These are phyloP conservation scores for Curvularia sp. DNA, from an alignment of 2,329 filamentous ascomycete species.

Conservation along the genomic window DNA sequence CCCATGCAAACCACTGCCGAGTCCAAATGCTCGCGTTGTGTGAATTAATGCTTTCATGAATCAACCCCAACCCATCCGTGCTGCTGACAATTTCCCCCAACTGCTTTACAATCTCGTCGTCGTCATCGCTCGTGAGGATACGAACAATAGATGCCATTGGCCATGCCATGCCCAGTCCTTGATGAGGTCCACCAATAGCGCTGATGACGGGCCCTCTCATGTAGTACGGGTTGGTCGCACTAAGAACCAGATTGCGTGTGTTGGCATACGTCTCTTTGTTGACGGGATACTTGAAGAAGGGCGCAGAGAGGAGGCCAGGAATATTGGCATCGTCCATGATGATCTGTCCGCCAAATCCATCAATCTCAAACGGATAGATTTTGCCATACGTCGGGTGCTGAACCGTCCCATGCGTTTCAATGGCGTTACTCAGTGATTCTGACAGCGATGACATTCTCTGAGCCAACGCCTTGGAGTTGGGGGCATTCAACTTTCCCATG, in stretches of 20 bases:
- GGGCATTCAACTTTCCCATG: conserved; percentile 56
- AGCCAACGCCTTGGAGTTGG: conserved; percentile 59
- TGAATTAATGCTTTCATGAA: conserved; percentile 61
- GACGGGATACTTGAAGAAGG: conserved; percentile 66
- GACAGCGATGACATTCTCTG: conserved; percentile 65
- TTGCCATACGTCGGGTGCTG: conserved; percentile 47
- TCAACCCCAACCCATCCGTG: conserved; percentile 58
- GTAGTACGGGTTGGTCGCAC: conserved; percentile 57
- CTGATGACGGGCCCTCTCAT: conserved; percentile 58
- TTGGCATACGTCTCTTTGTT: conserved; percentile 54
- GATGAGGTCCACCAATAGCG: conserved; percentile 58
- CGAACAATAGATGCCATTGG: conserved; percentile 61
- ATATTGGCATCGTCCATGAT: conserved; percentile 78
- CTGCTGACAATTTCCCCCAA: conserved; percentile 55
- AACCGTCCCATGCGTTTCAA: conserved; percentile 56
- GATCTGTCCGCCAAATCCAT: conserved; percentile 57
- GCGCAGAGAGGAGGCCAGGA: conserved; percentile 69
- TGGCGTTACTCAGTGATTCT: conserved; percentile 50
- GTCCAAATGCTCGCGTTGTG: conserved; percentile 57
- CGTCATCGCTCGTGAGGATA: conserved; percentile 58
- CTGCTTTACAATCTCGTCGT: conserved; percentile 55
- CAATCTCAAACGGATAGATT: conserved; percentile 59
- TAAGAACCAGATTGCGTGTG: conserved; percentile 56
- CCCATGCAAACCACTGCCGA: conserved; percentile 61
- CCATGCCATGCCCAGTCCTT: conserved; percentile 57